These are phyloP conservation scores for Vitis hybrid DNA, from an alignment of 177 flowering plant species.

Conservation along the genomic window DNA sequence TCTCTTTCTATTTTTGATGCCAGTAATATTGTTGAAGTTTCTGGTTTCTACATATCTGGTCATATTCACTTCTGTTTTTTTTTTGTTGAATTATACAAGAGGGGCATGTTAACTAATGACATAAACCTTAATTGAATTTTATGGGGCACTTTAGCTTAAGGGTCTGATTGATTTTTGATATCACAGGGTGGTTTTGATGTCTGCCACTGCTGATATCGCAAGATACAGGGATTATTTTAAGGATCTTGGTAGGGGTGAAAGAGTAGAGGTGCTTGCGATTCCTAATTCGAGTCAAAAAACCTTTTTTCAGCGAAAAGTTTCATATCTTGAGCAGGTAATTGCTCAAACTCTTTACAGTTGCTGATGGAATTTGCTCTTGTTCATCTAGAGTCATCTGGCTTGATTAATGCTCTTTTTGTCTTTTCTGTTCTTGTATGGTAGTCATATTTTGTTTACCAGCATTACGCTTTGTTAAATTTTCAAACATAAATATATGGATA, in stretches of 20 bases:
- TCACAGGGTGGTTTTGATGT: slow-evolving; percentile 93
- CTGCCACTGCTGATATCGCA: slow-evolving; percentile 89
- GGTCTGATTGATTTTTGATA: slow-evolving; percentile 15
- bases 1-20: not conserved
- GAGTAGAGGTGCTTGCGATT: slow-evolving; percentile 90
- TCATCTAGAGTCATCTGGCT: not conserved
- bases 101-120: too few relatives aligned
- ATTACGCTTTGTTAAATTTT: too few relatives aligned
- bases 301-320: slow-evolving; percentile 59
- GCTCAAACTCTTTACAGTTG: not conserved
- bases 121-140: not conserved
- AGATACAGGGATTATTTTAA: slow-evolving; percentile 86
- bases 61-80: not conserved
- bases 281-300: slow-evolving; percentile 59
- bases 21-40: not conserved
- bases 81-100: not conserved
- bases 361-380: slow-evolving; percentile 2
- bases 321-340: slow-evolving; percentile 86
- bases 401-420: not conserved
- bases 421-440: not conserved
- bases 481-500: too few relatives aligned
- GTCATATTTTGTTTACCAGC: too few relatives aligned
- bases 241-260: slow-evolving; percentile 88
- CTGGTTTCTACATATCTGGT: not conserved
- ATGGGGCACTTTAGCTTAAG: not conserved